phyloP scores from a whole-genome alignment of 768 basidiomycete species.

The Galerina sulciceps region DNA sequence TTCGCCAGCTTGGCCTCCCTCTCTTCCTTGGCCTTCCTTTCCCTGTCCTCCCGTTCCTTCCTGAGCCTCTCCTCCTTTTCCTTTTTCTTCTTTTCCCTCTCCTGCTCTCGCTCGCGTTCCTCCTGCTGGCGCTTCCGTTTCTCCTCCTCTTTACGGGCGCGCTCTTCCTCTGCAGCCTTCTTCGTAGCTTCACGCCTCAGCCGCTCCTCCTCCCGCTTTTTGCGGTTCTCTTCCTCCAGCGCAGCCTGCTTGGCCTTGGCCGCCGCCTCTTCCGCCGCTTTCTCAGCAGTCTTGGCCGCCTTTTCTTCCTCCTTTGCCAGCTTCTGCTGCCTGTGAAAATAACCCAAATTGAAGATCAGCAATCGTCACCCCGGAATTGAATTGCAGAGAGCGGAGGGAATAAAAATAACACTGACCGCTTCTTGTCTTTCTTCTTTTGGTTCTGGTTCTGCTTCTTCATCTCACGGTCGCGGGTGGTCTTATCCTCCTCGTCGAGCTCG shows the following conservation, averaged over 20 bases:
- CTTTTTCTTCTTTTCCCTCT: slow-evolving; percentile 73
- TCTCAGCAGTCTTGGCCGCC: slow-evolving; percentile 81
- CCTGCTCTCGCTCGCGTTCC: slow-evolving; percentile 80
- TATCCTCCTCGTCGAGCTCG: slow-evolving; percentile 96
- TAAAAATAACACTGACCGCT: slow-evolving; percentile 53
- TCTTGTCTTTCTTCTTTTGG: slow-evolving; percentile 99
- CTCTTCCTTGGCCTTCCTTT: slow-evolving; percentile 70
- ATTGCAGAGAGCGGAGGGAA: slow-evolving; percentile 7
- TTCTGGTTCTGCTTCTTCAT: slow-evolving; percentile 94
- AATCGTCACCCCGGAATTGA: slow-evolving; percentile 8
- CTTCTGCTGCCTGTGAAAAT: slow-evolving; percentile 76
- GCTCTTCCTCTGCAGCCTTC: slow-evolving; percentile 84
- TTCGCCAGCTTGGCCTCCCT: slow-evolving; percentile 68
- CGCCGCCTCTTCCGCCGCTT: slow-evolving; percentile 85
- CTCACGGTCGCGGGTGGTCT: slow-evolving; percentile 82
- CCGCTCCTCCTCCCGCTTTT: slow-evolving; percentile 89
- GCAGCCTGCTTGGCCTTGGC: slow-evolving; percentile 75
- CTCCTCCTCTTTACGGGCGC: slow-evolving; percentile 83
- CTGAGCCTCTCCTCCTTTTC: slow-evolving; percentile 75
- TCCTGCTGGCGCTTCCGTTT: slow-evolving; percentile 73
- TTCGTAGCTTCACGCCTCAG: slow-evolving; percentile 73
- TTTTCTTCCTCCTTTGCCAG: slow-evolving; percentile 91
- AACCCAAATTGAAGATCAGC: neutral
- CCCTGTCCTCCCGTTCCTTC: slow-evolving; percentile 76
- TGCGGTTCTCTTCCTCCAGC: slow-evolving; percentile 79